Conservation (phyloP, 2,329 filamentous ascomycete species). For the Ophiocordyceps sinensis region DNA sequence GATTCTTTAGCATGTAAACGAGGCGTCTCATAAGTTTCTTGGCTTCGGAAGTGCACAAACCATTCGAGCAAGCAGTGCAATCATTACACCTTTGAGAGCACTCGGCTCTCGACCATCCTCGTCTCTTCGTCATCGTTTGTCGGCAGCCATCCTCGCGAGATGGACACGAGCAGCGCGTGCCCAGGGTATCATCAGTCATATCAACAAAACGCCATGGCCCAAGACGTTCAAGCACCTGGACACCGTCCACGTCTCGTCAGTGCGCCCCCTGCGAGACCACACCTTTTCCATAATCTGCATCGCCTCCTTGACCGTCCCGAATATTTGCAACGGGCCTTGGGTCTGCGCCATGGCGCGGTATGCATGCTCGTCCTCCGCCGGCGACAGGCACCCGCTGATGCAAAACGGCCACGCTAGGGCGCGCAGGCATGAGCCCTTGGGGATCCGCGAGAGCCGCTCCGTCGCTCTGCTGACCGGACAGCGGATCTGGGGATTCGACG, state of each 20-base stretch:
- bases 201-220: slow-evolving; percentile 23
- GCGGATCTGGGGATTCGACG: slow-evolving; percentile 25
- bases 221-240: slow-evolving; percentile 26
- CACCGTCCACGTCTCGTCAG: slow-evolving; percentile 29
- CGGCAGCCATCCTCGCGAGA: too few relatives aligned
- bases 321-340: slow-evolving; percentile 27
- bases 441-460: slow-evolving; percentile 18
- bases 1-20: too few relatives aligned
- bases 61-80: too few relatives aligned
- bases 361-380: slow-evolving; percentile 23
- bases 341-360: slow-evolving; percentile 25
- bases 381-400: slow-evolving; percentile 25
- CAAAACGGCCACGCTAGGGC: slow-evolving; percentile 26
- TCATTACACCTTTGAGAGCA: too few relatives aligned
- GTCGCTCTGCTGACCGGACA: slow-evolving; percentile 17
- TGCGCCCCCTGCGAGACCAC: slow-evolving; percentile 24
- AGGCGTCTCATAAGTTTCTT: too few relatives aligned
- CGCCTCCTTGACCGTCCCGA: slow-evolving; percentile 29
- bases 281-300: slow-evolving; percentile 30
- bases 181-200: slow-evolving; percentile 9
- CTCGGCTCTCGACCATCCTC: too few relatives aligned
- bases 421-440: slow-evolving; percentile 16
- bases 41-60: too few relatives aligned
- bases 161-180: too few relatives aligned
- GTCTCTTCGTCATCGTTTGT: too few relatives aligned